phyloP scores from a whole-genome alignment of 2,329 filamentous ascomycete species.

The Cadophora sp. region DNA sequence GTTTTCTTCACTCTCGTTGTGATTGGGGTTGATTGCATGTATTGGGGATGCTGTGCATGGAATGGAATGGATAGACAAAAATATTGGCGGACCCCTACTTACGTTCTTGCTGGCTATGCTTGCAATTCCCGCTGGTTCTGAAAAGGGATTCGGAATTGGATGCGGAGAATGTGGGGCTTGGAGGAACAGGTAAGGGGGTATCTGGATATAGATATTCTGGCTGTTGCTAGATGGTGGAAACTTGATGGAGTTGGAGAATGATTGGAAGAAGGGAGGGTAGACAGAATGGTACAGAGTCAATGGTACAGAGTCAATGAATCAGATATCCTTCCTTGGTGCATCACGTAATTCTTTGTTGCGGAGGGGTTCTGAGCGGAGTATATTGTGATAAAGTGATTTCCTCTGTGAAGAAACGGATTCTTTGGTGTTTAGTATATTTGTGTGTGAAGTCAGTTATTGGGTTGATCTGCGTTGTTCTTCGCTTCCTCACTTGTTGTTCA shows the following conservation, averaged over 20 bases:
- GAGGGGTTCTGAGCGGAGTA: background rate
- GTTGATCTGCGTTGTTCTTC: no score
- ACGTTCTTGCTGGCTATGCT: no score
- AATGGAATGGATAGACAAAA: slow-evolving; percentile 17
- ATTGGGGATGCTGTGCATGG: background rate
- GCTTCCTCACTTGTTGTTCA: no score
- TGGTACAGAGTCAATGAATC: background rate
- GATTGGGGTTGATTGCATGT: slow-evolving; percentile 7
- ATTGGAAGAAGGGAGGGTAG: background rate
- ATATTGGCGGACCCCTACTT: background rate
- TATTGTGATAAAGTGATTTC: background rate
- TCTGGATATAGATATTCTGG: slow-evolving; percentile 18
- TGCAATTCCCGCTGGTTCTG: no score
- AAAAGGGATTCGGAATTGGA: background rate
- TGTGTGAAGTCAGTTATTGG: no score
- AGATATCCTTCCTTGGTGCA: slow-evolving; percentile 4
- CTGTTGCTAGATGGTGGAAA: slow-evolving; percentile 3
- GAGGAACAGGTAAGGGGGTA: no score
- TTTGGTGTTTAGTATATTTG: no score
- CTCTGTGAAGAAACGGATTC: no score
- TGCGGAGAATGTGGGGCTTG: background rate
- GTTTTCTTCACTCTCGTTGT: background rate
- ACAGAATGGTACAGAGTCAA: background rate
- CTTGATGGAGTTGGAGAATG: background rate
- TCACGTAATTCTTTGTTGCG: background rate